phyloP scores from a whole-genome alignment of 208 protist genomes.

The Trypanosoma cruzi region DNA sequence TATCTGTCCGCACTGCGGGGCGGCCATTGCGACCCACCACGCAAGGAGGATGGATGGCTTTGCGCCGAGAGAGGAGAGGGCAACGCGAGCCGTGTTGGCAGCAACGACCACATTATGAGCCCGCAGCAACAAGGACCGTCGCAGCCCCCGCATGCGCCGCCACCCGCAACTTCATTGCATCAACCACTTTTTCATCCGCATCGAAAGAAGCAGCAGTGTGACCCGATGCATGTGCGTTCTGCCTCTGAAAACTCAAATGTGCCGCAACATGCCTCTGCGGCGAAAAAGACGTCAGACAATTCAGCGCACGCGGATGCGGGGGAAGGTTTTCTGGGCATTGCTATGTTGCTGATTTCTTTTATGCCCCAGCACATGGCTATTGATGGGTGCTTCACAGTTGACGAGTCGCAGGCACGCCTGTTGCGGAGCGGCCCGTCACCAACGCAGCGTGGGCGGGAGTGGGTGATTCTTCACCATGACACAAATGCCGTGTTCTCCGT shows the following conservation, averaged over 20 bases:
- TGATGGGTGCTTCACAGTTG: slow-evolving; percentile 32
- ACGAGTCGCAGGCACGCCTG: slow-evolving; percentile 24
- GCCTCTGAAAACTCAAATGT: background rate
- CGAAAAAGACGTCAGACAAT: too few relatives aligned
- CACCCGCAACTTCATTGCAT: slow-evolving; percentile 5
- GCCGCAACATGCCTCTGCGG: too few relatives aligned
- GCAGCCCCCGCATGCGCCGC: slow-evolving; percentile 1
- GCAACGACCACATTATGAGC: background rate
- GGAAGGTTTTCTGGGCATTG: slow-evolving; percentile 7
- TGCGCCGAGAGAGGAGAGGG: background rate
- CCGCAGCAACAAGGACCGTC: background rate
- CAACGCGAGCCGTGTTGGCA: background rate
- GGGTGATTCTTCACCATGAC: slow-evolving; percentile 31
- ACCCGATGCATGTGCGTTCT: background rate
- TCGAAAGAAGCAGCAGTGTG: background rate
- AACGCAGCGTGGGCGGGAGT: slow-evolving; percentile 19
- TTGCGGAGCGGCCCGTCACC: slow-evolving; percentile 24
- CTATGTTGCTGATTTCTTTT: slow-evolving; percentile 31
- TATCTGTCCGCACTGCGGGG: slow-evolving; percentile 12
- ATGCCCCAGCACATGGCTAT: slow-evolving; percentile 8
- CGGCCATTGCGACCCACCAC: background rate
- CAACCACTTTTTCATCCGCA: background rate
- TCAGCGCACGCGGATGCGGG: too few relatives aligned
- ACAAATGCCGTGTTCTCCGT: slow-evolving; percentile 26
- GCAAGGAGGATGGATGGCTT: background rate